Evolutionary conservation across 345 rosid genomes (phyloP), one percentile per base, ranked within the genome.

Genomic region (Eucalyptus microcorys): DNA sequence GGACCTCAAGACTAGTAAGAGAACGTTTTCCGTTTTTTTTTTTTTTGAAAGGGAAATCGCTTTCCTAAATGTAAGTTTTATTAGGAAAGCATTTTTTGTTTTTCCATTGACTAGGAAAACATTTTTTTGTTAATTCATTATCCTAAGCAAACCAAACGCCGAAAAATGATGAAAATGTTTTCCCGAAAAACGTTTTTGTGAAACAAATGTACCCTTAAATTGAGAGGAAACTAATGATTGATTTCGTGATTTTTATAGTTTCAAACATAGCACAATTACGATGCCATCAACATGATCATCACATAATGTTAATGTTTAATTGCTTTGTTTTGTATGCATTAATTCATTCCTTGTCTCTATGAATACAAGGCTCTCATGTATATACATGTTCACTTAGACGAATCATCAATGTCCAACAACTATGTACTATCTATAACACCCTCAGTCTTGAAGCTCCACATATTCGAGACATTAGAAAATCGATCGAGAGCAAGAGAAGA

Each of bases 401-500:
- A 14, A 12, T 64, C 71, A 64, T 64, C 71, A 30, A 64, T 30
- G 34, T 32, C 71, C 37, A 30, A 30, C 81, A 68, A 68, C 81
- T 68, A 22, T 34, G 81, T 68, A 0, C 43, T 10, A 34, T 3
- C 81, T 68, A 17, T n/a, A 64, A 68, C 22, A 34, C 43, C 81
- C 81, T 68, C 26, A 17, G 26, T 17, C 43, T 68, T 17, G 43
- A 68, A 34, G 26, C 81, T 34, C 24, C 81, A 8, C 26, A 16
- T 16, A 34, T 34, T 34, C 26, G 42, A 68, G 43, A 68, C 43
- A 68, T 17, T 68, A 19, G 24, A 30, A 14, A 37, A 94, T 94
- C 96, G 95, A 95, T 24, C 90, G 89, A 88, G 93, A 92, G 52
- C 95, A 94, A 83, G 95, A 94, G 90, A 93, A 93, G 89, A 91